Base-by-base conservation (phyloP, 2,329 filamentous ascomycete species). In the Exophiala mesophila region DNA sequence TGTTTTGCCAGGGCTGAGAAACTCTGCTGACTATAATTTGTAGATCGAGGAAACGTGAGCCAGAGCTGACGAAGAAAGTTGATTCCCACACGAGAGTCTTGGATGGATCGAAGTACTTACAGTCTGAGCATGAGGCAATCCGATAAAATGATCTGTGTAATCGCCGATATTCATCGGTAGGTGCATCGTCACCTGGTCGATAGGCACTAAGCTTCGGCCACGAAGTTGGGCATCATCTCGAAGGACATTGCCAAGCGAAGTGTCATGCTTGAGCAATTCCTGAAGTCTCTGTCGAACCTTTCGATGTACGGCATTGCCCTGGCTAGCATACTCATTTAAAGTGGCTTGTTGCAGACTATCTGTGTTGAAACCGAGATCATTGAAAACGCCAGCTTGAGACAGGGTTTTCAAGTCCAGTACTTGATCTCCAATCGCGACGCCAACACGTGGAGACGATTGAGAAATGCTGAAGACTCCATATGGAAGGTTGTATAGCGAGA, bases 11-110 rank as follows among this genome's bases (percentile, higher is more conserved):
- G 41, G 41, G 10, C 29, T 38, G 4, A 43, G 12, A 2, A 44
- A 18, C 8, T 24, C 32, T 24, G 39, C 39, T 31, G 29, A 39
- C 24, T 43, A 20, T n/a, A n/a, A n/a, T n/a, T n/a, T n/a, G n/a
- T n/a, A n/a, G n/a, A n/a, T n/a, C n/a, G n/a, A n/a, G n/a, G n/a
- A n/a, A n/a, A n/a, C n/a, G n/a, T n/a, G 24, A 28, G 24, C 24
- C 24, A 28, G 24, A n/a, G 8, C 24, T 8, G 8, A 28, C 24
- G 24, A 28, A 8, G 24, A 8, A 8, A 8, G 24, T 28, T 8
- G 8, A 28, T n/a, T 28, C 8, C n/a, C n/a, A n/a, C 24, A 28
- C n/a, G 8, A 28, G 24, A 8, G 8, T 28, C 8, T 28, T n/a
- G n/a, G 24, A 8, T 8, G 8, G 24, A 28, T 28, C 8, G 24